Base-by-base conservation (phyloP, 371 early-diverging fungal genomes). In the Mortierella sp. region DNA sequence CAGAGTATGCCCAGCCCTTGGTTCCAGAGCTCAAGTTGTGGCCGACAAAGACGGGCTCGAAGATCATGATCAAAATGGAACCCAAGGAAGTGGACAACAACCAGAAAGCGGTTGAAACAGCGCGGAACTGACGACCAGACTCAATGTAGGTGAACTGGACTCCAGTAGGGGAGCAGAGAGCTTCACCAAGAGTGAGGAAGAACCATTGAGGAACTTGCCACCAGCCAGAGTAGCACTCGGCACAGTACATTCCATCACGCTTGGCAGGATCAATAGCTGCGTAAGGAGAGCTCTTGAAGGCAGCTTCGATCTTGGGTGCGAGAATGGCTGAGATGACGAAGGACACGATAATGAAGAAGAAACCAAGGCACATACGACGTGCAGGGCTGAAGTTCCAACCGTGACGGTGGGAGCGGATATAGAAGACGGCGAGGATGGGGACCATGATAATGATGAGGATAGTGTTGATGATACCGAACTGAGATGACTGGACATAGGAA, bases 121-220 rank as follows among this genome's bases (percentile, higher is more conserved):
- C 83, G 65, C 86, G 87, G 69, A 85, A 86, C 45, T 86, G 81
- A 62, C 85, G 70, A 78, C 64, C 88, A 47, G 89, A 84, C 65
- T 90, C 86, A 30, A 80, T 79, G 79, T 94, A 93, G 37, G 88
- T 85, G 71, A 93, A 89, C 77, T 91, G 88, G 68, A 93, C 83
- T 59, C 93, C 94, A 22, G 90, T 89, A 62, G 90, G 88, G 30
- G 88, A 88, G 75, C 91, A 83, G 28, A 94, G 60, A 54, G 88
- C 83, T 77, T 94, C 95, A 49, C 90, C 92, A 49, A 87, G 67
- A n/a, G 93, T 87, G 26, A 94, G 68, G 62, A 93, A 4, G 75
- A 92, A 79, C 84, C 91, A 92, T 60, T 90, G 92, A 65, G 92
- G 86, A 45, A 92, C 26, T 77, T 91, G 90, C 84, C 78, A 84